These are phyloP conservation scores for Kwoniella mangroviensis DNA, from an alignment of 768 basidiomycete genomes.

Conservation along the genomic window DNA sequence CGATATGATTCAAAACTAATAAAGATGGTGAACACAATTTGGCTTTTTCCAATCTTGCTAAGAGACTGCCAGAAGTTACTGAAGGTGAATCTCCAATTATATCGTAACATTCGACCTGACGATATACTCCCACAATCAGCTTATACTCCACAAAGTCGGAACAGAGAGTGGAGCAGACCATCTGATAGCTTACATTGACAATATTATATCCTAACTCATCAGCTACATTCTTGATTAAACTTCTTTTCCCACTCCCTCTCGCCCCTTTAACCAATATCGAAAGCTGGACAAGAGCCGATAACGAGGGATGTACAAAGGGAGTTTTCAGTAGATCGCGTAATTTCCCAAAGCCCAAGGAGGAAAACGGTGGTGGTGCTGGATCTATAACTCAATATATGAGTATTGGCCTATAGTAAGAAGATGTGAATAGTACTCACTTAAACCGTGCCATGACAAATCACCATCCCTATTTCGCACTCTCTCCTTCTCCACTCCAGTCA, in stretches of 20 bases:
- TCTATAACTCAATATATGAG: constrained; percentile 12
- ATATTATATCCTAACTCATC: constrained; percentile 72
- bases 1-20: constrained; percentile 68
- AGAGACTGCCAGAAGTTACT: constrained; percentile 74
- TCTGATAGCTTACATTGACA: constrained; percentile 12
- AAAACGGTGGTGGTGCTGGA: constrained; percentile 23
- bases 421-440: constrained; percentile 60
- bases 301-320: constrained; percentile 64
- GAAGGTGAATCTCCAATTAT: constrained; percentile 75
- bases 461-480: constrained; percentile 64
- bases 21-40: constrained; percentile 80
- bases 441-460: constrained; percentile 61
- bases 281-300: constrained; percentile 69
- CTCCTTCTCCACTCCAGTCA: constrained; percentile 75
- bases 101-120: constrained; percentile 83
- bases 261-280: constrained; percentile 78
- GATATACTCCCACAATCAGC: neutral
- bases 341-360: constrained; percentile 58
- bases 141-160: constrained; percentile 3
- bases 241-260: constrained; percentile 80
- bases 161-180: neutral
- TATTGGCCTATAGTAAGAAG: neutral
- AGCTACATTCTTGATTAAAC: constrained; percentile 61
- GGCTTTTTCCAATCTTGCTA: constrained; percentile 77
- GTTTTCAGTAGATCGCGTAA: constrained; percentile 69